These are phyloP conservation scores for Lasiosphaeria ovina DNA, from an alignment of 495 filamentous ascomycete species.

Conservation along the genomic window DNA sequence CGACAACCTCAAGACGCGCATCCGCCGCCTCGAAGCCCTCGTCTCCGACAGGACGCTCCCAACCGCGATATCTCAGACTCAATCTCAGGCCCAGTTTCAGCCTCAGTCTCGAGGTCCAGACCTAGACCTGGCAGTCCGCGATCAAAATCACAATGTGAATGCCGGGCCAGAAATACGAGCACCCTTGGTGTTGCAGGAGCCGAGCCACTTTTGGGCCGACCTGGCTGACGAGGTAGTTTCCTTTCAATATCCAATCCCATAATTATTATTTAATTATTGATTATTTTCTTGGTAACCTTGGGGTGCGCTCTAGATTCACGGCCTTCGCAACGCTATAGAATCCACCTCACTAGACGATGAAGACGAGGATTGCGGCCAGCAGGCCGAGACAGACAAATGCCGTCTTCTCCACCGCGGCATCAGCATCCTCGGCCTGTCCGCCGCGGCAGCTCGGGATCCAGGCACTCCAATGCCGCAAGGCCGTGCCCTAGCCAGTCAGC, in stretches of 20 bases:
- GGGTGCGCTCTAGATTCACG: background rate
- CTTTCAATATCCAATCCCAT: background rate
- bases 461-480: background rate
- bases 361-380: background rate
- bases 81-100: background rate
- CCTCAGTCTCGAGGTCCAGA: no score
- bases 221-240: background rate
- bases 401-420: background rate
- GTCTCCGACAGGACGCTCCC: background rate
- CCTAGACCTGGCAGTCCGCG: no score
- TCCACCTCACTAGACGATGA: background rate
- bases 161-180: background rate
- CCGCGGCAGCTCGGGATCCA: background rate
- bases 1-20: background rate
- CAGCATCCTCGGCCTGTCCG: background rate
- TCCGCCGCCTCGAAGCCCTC: background rate
- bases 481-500: background rate
- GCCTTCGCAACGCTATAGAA: background rate
- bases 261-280: no score
- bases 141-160: background rate
- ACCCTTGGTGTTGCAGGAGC: background rate
- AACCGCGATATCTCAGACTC: no score
- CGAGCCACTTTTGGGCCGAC: background rate
- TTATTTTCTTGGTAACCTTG: no score
- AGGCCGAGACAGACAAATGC: background rate